These are phyloP conservation scores for Alternaria atra DNA, from an alignment of 2,329 filamentous ascomycete genomes.

Conservation along the genomic window DNA sequence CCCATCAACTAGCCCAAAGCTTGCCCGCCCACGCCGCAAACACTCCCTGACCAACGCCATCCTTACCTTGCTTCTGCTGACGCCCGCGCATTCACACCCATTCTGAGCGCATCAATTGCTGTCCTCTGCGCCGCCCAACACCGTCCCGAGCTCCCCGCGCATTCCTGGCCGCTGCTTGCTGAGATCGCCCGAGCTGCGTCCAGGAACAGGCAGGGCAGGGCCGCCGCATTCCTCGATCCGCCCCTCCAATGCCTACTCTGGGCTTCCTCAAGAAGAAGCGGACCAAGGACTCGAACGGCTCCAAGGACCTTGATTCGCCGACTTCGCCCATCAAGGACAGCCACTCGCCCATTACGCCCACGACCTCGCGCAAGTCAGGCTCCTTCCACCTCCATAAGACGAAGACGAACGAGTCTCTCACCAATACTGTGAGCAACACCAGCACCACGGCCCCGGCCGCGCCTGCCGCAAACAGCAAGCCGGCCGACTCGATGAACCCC, in stretches of 20 bases:
- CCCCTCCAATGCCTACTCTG: constrained; percentile 82
- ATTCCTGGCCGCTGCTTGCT: constrained; percentile 11
- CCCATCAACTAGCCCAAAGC: constrained; percentile 13
- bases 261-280: constrained; percentile 98
- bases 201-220: constrained; percentile 29
- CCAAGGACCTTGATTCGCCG: constrained; percentile 71
- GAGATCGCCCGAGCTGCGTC: constrained; percentile 17
- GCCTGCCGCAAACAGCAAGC: constrained; percentile 39
- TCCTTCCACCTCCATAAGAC: constrained; percentile 42
- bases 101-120: constrained; percentile 13
- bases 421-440: constrained; percentile 16
- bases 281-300: constrained; percentile 82
- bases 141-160: constrained; percentile 1
- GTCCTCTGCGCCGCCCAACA: constrained; percentile 8
- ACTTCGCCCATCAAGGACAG: constrained; percentile 71
- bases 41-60: constrained; percentile 1
- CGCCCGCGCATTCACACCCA: constrained; percentile 8
- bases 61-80: constrained; percentile 2
- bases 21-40: constrained; percentile 14
- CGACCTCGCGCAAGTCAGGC: constrained; percentile 45
- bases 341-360: constrained; percentile 45
- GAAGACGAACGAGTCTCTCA: constrained; percentile 42
- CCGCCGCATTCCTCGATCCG: constrained; percentile 26
- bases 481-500: constrained; percentile 54
- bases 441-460: constrained; percentile 19